These are phyloP conservation scores for Detonula confervacea DNA, from an alignment of 352 stramenopile species.

Conservation along the genomic window DNA sequence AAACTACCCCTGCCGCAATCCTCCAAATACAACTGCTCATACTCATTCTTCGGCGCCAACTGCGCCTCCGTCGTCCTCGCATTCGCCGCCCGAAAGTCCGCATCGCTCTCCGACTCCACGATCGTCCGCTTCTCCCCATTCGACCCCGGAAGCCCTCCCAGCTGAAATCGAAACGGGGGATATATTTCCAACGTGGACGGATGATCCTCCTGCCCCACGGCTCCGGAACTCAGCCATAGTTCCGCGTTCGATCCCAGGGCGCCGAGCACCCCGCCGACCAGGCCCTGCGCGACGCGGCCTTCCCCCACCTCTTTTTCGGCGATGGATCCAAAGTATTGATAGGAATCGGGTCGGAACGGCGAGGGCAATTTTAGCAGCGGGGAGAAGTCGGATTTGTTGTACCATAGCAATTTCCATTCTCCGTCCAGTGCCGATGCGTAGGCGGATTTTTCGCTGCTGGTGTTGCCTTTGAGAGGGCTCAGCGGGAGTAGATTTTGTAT, in stretches of 20 bases:
- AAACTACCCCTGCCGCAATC: conserved; percentile 60
- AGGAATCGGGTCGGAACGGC: conserved; percentile 66
- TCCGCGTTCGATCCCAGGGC: conserved; percentile 26
- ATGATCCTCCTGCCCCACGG: conserved; percentile 40
- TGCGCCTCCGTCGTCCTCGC: conserved; percentile 62
- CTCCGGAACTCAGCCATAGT: conserved; percentile 65
- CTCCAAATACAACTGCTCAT: conserved; percentile 82
- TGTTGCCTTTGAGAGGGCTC: conserved; percentile 29
- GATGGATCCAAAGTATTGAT: conserved; percentile 68
- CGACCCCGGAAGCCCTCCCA: conserved; percentile 35
- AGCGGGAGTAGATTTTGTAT: conserved; percentile 53
- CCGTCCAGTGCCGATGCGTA: conserved; percentile 55
- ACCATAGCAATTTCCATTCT: conserved; percentile 74
- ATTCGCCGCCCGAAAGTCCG: conserved; percentile 77
- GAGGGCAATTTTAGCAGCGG: conserved; percentile 71
- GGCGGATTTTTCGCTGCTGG: conserved; percentile 11
- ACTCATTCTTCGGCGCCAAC: conserved; percentile 68
- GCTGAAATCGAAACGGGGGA: conserved; percentile 78
- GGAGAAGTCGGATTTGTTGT: conserved; percentile 72
- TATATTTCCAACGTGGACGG: conserved; percentile 68
- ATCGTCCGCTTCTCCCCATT: conserved; percentile 47
- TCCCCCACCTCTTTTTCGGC: conserved; percentile 62
- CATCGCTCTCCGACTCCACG: conserved; percentile 73
- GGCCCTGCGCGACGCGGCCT: conserved; percentile 64
- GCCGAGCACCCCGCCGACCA: conserved; percentile 59